Percentiles rank a stretch among this genome's conserved stretches.
Conservation (phyloP, 1,284 basidiomycete species). For the Grifola frondosa region DNA sequence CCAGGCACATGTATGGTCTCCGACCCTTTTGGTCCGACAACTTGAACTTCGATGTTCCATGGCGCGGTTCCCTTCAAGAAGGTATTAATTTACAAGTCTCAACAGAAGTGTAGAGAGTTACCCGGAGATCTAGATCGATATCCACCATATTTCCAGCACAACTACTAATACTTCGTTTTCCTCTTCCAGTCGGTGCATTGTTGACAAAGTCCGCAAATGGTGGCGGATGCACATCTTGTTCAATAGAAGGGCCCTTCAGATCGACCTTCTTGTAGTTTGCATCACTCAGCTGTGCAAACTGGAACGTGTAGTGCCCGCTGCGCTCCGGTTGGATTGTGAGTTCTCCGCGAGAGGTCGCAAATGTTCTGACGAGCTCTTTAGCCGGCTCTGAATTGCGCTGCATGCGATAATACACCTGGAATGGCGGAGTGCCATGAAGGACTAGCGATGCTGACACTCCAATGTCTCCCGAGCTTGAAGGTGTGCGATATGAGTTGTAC, state of each 20-base stretch:
- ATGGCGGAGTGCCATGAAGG: conserved; percentile 88
- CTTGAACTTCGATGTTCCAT: conserved; percentile 81
- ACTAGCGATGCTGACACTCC: conserved; percentile 88
- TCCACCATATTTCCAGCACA: conserved; percentile 77
- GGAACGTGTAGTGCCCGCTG: conserved; percentile 89
- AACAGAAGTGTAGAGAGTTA: conserved; percentile 33
- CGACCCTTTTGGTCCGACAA: conserved; percentile 66
- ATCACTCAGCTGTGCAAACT: conserved; percentile 81
- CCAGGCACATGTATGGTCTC: conserved; percentile 57
- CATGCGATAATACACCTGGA: conserved; percentile 77
- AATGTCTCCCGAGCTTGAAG: conserved; percentile 83
- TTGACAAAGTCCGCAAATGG: conserved; percentile 75
- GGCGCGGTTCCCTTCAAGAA: conserved; percentile 77
- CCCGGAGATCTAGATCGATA: conserved; percentile 76
- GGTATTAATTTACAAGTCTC: not conserved
- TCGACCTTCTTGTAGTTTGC: conserved; percentile 78
- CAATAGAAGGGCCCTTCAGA: conserved; percentile 70
- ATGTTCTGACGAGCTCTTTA: conserved; percentile 58
- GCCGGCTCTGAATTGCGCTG: conserved; percentile 69
- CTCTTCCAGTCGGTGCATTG: conserved; percentile 39
- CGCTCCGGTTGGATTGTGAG: conserved; percentile 85
- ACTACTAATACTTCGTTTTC: conserved; percentile 58
- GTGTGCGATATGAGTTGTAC: not conserved
- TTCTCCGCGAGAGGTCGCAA: conserved; percentile 77
- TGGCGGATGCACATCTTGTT: conserved; percentile 86